A percentile compares a stretch with the other conserved stretches of the same genome.
Conservation (phyloP, 1,284 basidiomycete species). For the Chiua sp. region DNA sequence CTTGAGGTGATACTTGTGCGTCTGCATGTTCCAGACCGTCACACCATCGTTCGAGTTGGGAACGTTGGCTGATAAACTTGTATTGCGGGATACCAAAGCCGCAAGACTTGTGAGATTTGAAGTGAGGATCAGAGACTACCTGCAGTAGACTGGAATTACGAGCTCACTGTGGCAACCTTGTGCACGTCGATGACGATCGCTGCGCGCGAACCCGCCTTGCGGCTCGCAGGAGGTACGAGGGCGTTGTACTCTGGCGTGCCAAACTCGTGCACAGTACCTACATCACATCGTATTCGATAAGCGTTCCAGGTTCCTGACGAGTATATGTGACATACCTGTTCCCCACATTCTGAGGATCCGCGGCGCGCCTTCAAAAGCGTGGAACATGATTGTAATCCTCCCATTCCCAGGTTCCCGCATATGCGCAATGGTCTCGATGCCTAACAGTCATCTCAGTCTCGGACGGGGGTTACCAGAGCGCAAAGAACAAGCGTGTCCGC, state of each 20-base stretch:
- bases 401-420: slow-evolving; percentile 56
- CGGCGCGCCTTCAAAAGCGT: slow-evolving; percentile 55
- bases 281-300: neutral
- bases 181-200: slow-evolving; percentile 55
- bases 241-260: slow-evolving; percentile 56
- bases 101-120: slow-evolving; percentile 45
- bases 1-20: slow-evolving; percentile 9
- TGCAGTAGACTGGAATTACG: neutral
- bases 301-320: neutral
- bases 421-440: slow-evolving; percentile 64
- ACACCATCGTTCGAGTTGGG: slow-evolving; percentile 42
- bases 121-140: neutral
- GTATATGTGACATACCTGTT: slow-evolving; percentile 46
- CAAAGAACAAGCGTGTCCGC: neutral
- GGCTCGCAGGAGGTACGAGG: slow-evolving; percentile 45
- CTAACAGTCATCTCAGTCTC: slow-evolving; percentile 32
- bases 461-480: neutral
- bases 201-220: slow-evolving; percentile 55
- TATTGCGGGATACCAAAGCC: slow-evolving; percentile 57
- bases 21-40: slow-evolving; percentile 28
- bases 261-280: slow-evolving; percentile 55
- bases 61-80: slow-evolving; percentile 51
- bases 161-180: slow-evolving; percentile 53
- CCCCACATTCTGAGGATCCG: slow-evolving; percentile 58
- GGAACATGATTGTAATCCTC: slow-evolving; percentile 60